Base-by-base conservation (phyloP, 345 rosid species). In the Cardiospermum halicacabum region DNA sequence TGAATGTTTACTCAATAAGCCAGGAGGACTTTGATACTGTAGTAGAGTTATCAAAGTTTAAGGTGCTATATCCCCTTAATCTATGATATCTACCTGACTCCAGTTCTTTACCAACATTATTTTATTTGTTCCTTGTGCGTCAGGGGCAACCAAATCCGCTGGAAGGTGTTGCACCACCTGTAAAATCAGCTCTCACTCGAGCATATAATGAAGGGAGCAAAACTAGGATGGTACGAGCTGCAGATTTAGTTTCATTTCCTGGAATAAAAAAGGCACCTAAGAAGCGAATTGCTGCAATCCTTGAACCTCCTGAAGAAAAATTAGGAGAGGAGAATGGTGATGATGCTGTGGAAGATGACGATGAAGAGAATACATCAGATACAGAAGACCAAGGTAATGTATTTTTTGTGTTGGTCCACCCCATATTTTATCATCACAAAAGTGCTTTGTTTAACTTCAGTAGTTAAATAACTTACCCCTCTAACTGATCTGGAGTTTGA, bases 131-230 rank as follows among this genome's bases (percentile, higher is more conserved):
- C 59, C 61, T n/a, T 69, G 30, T 76, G 36, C 54, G 58, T 78
- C 76, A 91, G 97, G 95, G 92, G 43, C 87, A 71, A 62, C 64
- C 74, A 70, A 85, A 85, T 79, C 99, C 97, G 11, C 56, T 94
- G 74, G 96, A 94, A 58, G 96, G 99, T 68, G 82, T 94, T 60
- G 73, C 81, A 53, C 79, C 97, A 25, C 70, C 89, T 51, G 94
- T 91, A 25, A 94, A 94, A 82, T 75, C 99, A 63, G 95, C 99
- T 59, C 59, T 94, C 76, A 94, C 99, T 0, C 85, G 81, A 77
- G 86, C 90, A 63, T 94, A 94, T 57, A 91, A 91, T 7, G 96
- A 83, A 76, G 73, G 60, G 42, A 87, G 77, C 79, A 90, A 85
- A 73, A 73, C 79, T 24, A 76, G 85, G 69, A 85, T 84, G 87